phyloP scores from a whole-genome alignment of 2,329 filamentous ascomycete genomes.

The Aureobasidium sp. region DNA sequence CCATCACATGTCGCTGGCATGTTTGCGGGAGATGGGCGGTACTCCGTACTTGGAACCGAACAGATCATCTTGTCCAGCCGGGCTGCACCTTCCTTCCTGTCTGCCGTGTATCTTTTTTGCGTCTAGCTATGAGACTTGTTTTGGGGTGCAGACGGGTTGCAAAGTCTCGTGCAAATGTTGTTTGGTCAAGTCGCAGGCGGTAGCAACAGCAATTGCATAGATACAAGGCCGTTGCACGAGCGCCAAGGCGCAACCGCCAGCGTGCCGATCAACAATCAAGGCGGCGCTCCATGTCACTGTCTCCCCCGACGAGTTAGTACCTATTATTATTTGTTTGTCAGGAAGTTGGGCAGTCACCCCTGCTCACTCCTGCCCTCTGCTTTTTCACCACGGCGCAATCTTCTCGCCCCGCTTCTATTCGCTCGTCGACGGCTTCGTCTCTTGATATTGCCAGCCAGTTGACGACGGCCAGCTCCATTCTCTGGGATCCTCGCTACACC shows the following conservation, averaged over 20 bases:
- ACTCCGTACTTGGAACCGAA: background rate
- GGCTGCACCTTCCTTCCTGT: background rate
- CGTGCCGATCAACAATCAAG: conserved; percentile 2
- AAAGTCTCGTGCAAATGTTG: background rate
- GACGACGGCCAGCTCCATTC: conserved; percentile 41
- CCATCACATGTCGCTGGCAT: background rate
- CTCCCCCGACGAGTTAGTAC: background rate
- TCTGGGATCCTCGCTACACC: conserved; percentile 43
- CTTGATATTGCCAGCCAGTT: conserved; percentile 38
- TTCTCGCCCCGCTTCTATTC: conserved; percentile 16
- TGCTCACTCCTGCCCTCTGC: conserved; percentile 12
- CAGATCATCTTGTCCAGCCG: background rate
- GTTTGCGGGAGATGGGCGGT: background rate
- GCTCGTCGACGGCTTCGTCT: conserved; percentile 19
- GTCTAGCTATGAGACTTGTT: background rate
- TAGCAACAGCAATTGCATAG: background rate
- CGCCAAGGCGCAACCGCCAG: conserved; percentile 10
- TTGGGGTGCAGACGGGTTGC: background rate
- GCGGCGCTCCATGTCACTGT: background rate
- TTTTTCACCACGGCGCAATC: conserved; percentile 16
- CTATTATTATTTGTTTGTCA: conserved; percentile 10
- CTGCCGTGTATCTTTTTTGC: background rate
- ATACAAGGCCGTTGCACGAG: conserved; percentile 4
- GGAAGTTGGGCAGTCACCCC: conserved; percentile 3
- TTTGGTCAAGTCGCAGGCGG: background rate